phyloP scores from a whole-genome alignment of 1,284 basidiomycete species.

The Trametes versicolor region DNA sequence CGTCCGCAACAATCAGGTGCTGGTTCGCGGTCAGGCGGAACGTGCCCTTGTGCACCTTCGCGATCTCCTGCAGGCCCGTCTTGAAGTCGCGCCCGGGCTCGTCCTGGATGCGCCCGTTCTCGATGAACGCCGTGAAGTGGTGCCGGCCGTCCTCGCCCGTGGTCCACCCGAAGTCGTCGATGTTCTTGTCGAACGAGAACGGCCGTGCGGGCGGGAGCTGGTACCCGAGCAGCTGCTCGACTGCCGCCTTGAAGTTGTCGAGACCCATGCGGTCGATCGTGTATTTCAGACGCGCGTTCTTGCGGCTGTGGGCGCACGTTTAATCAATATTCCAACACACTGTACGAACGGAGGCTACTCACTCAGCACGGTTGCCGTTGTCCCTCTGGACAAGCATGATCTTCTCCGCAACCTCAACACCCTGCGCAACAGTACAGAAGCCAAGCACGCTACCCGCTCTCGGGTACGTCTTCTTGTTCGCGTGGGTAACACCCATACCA shows the following conservation, averaged over 20 bases:
- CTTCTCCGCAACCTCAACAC: slow-evolving; percentile 88
- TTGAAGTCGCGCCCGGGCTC: slow-evolving; percentile 93
- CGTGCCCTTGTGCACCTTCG: slow-evolving; percentile 91
- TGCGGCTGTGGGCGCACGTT: slow-evolving; percentile 37
- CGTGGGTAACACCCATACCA: slow-evolving; percentile 99
- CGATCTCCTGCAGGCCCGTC: slow-evolving; percentile 92
- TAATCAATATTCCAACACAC: slow-evolving; percentile 21
- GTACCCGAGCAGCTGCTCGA: slow-evolving; percentile 91
- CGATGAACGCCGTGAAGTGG: slow-evolving; percentile 96
- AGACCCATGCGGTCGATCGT: slow-evolving; percentile 96
- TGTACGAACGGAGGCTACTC: slow-evolving; percentile 45
- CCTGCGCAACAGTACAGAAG: slow-evolving; percentile 93
- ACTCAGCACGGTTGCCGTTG: slow-evolving; percentile 95
- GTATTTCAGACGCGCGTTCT: slow-evolving; percentile 96
- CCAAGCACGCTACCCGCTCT: slow-evolving; percentile 90
- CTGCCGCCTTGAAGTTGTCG: slow-evolving; percentile 87
- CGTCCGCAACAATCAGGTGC: slow-evolving; percentile 91
- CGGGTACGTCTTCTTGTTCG: slow-evolving; percentile 99
- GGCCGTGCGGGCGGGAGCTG: slow-evolving; percentile 76
- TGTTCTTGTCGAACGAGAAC: slow-evolving; percentile 89
- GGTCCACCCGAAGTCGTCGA: slow-evolving; percentile 95
- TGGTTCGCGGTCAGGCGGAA: slow-evolving; percentile 97
- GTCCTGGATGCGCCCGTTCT: slow-evolving; percentile 97
- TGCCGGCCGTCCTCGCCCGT: slow-evolving; percentile 89
- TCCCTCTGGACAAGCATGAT: slow-evolving; percentile 96